phyloP scores from a whole-genome alignment of 257 asterid genomes.

The Solanum ossicruentum region DNA sequence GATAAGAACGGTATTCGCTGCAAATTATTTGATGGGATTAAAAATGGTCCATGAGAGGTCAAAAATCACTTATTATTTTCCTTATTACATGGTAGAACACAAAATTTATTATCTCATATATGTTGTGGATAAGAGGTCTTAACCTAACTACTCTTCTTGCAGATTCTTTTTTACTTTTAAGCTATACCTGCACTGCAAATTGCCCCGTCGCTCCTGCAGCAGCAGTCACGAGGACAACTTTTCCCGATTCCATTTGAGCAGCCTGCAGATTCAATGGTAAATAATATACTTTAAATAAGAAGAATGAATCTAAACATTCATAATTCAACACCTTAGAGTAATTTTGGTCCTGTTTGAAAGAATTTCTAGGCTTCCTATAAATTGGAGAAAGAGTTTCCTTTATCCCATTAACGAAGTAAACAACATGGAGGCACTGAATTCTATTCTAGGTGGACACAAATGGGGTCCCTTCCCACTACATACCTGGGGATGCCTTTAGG shows the following conservation, averaged over 20 bases:
- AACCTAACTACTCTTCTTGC: neutral
- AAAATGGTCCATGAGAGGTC: neutral
- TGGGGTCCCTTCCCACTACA: no score
- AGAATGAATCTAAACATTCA: neutral
- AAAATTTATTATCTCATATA: neutral
- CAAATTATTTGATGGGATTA: neutral
- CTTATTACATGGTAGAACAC: neutral
- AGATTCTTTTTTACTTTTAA: neutral
- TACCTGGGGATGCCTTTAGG: no score
- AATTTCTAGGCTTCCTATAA: no score
- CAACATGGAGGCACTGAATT: no score
- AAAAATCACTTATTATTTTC: neutral
- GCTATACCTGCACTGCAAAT: slow-evolving; percentile 91
- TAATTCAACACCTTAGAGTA: neutral
- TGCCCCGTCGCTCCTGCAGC: slow-evolving; percentile 99
- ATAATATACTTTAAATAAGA: neutral
- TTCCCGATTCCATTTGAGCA: slow-evolving; percentile 79
- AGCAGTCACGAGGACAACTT: slow-evolving; percentile 88
- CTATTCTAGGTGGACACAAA: no score
- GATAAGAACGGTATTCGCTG: neutral
- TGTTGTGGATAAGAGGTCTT: neutral
- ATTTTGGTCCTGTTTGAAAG: no score
- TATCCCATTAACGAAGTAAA: no score
- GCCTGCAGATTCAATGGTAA: slow-evolving; percentile 26
- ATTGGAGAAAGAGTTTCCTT: no score